Evolutionary conservation across 1,284 basidiomycete genomes (phyloP), one percentile per base, ranked within the genome.

Genomic region (Cronartium quercuum): DNA sequence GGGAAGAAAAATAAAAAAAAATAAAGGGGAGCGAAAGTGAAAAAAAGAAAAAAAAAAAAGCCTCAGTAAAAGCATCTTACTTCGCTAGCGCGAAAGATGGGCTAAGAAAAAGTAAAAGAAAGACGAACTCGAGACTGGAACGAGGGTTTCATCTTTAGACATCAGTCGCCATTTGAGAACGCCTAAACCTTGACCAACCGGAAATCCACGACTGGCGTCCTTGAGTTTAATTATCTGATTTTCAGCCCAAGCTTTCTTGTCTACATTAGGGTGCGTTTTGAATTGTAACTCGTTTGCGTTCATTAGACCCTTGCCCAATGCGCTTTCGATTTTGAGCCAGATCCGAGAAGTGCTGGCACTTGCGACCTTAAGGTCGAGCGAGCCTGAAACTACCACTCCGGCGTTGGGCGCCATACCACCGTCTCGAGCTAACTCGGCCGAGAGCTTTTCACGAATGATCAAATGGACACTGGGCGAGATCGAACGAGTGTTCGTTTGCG

Each of bases 241-340:
- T 34, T 89, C 88, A 60, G 80, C 76, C 66, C 89, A 88, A 0
- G 84, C 85, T 77, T 94, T 92, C 83, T 94, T 96, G 79, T 89
- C 91, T 6, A 96, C 91, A 77, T 96, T 91, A 6, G 95, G 94
- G 80, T 97, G 94, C 79, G 97, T 94, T 84, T 97, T 96, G 86
- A 94, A 96, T 82, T 94, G 92, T 44, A 97, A 83, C 64, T 87
- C 88, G 71, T 84, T 83, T n/a, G 86, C 84, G 77, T 88, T 86
- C 78, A 90, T 88, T 76, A 88, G 86, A 12, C 86, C 84, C 44
- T 87, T 84, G 5, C 78, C 68, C 1, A 79, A 74, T 3, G 81
- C 80, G 0, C 87, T 85, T 1, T 87, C 83, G 41, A 98, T 86
- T 9, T 84, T 83, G 63, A 98, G 84, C 76, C 87, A 88, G 79